These are phyloP conservation scores for Coemansia erecta DNA, from an alignment of 192 early-diverging fungal species.

Conservation along the genomic window DNA sequence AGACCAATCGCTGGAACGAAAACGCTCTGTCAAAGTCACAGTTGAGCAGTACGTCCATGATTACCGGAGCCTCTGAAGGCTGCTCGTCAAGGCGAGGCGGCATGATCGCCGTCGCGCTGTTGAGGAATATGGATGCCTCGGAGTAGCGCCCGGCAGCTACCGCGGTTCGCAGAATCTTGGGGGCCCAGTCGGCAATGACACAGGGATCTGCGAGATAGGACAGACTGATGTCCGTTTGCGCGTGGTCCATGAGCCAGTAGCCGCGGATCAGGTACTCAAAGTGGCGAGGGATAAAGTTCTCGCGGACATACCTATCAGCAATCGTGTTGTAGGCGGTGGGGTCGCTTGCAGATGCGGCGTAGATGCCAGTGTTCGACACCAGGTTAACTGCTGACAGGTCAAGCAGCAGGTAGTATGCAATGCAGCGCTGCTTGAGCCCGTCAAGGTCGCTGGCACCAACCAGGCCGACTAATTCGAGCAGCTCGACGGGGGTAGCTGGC, in stretches of 20 bases:
- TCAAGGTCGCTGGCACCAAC: conserved; percentile 34
- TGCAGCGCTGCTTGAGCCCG: conserved; percentile 40
- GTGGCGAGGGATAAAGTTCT: conserved; percentile 36
- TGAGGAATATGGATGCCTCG: conserved; percentile 30
- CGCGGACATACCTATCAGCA: conserved; percentile 24
- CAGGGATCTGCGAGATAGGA: conserved; percentile 43
- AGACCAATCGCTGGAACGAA: conserved; percentile 34
- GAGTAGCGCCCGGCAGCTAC: conserved; percentile 16
- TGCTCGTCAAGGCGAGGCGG: conserved; percentile 25
- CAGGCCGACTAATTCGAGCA: conserved; percentile 12
- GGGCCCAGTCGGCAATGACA: conserved; percentile 47
- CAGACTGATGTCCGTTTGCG: conserved; percentile 19
- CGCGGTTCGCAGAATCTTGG: conserved; percentile 33
- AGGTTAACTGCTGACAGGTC: conserved; percentile 12
- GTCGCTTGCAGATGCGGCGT: conserved; percentile 13
- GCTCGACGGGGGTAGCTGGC: conserved; percentile 24
- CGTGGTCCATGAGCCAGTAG: conserved; percentile 56
- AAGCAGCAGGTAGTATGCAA: conserved; percentile 43
- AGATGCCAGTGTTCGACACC: conserved; percentile 11
- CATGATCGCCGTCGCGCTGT: conserved; percentile 35
- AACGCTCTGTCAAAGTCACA: conserved; percentile 45
- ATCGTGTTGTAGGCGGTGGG: neutral
- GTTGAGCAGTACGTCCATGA: conserved; percentile 41
- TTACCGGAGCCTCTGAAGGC: conserved; percentile 15
- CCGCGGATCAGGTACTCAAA: conserved; percentile 46